These are phyloP conservation scores for Cutaneotrichosporon daszewskae DNA, from an alignment of 1,284 basidiomycete species.

Conservation along the genomic window DNA sequence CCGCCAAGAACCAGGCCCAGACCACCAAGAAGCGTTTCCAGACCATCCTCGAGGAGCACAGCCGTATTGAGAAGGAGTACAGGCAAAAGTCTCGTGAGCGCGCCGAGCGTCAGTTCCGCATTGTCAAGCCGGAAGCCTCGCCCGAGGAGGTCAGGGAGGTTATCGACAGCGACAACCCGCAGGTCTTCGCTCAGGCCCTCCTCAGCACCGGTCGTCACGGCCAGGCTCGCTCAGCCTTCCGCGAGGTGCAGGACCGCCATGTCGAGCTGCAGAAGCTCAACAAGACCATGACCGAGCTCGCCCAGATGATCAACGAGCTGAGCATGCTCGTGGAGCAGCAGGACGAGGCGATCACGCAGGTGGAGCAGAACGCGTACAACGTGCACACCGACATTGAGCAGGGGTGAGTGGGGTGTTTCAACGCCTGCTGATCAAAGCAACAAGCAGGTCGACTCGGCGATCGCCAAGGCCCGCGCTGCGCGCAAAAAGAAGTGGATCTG, in stretches of 20 bases:
- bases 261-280: conserved; percentile 84
- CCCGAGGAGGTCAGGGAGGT: conserved; percentile 72
- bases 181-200: conserved; percentile 83
- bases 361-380: conserved; percentile 59
- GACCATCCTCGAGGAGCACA: conserved; percentile 55
- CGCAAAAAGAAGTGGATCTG: conserved; percentile 77
- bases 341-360: conserved; percentile 62
- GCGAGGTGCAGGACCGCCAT: conserved; percentile 86
- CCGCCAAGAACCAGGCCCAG: conserved; percentile 72
- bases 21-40: conserved; percentile 50
- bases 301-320: conserved; percentile 87
- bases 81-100: conserved; percentile 89
- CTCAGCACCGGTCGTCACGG: conserved; percentile 76
- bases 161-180: conserved; percentile 68
- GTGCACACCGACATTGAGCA: conserved; percentile 64
- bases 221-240: conserved; percentile 74
- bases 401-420: conserved; percentile 53
- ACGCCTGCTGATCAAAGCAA: conserved; percentile 48
- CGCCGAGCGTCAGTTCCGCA: conserved; percentile 93
- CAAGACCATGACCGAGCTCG: conserved; percentile 76
- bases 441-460: conserved; percentile 64
- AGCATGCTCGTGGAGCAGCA: conserved; percentile 70
- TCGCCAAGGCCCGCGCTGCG: conserved; percentile 67
- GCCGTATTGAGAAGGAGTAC: conserved; percentile 87
- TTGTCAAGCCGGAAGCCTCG: conserved; percentile 88